phyloP scores from a whole-genome alignment of 2,329 filamentous ascomycete species.

The Epichloe scottii region DNA sequence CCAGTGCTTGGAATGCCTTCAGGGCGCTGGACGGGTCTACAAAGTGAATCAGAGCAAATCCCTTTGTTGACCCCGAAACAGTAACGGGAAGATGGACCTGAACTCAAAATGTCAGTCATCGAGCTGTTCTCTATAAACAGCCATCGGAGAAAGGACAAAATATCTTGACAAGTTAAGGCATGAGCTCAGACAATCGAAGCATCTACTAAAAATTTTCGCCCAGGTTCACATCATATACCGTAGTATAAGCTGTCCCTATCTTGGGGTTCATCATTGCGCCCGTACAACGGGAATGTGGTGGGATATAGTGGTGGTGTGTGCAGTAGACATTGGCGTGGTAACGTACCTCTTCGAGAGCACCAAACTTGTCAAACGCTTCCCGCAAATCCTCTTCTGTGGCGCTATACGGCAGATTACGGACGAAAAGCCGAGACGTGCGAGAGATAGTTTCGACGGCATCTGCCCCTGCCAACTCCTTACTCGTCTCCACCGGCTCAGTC shows the following conservation, averaged over 20 bases:
- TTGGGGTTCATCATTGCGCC: conserved; percentile 80
- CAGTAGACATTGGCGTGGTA: conserved; percentile 6
- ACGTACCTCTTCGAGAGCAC: conserved; percentile 78
- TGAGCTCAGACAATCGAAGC: conserved; percentile 70
- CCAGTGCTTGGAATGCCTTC: conserved; percentile 64
- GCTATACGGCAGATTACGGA: conserved; percentile 78
- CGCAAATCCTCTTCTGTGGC: conserved; percentile 66
- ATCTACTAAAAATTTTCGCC: conserved; percentile 99
- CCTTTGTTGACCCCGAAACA: conserved; percentile 64
- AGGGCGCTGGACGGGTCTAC: conserved; percentile 59
- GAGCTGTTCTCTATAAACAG: not conserved
- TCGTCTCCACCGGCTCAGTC: conserved; percentile 18
- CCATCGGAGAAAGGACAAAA: not conserved
- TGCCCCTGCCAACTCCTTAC: conserved; percentile 15
- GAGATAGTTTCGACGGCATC: conserved; percentile 47
- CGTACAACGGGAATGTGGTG: not conserved
- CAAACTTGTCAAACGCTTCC: conserved; percentile 58
- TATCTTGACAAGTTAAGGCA: conserved; percentile 12
- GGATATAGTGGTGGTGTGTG: not conserved
- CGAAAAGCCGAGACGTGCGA: conserved; percentile 66
- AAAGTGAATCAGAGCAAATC: conserved; percentile 81
- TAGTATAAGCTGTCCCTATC: conserved; percentile 99
- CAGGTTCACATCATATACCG: conserved; percentile 81
- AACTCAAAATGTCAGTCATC: conserved; percentile 16
- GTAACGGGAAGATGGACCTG: conserved; percentile 81